phyloP scores from a whole-genome alignment of 192 early-diverging fungal species.

The Paraglomus occultum region DNA sequence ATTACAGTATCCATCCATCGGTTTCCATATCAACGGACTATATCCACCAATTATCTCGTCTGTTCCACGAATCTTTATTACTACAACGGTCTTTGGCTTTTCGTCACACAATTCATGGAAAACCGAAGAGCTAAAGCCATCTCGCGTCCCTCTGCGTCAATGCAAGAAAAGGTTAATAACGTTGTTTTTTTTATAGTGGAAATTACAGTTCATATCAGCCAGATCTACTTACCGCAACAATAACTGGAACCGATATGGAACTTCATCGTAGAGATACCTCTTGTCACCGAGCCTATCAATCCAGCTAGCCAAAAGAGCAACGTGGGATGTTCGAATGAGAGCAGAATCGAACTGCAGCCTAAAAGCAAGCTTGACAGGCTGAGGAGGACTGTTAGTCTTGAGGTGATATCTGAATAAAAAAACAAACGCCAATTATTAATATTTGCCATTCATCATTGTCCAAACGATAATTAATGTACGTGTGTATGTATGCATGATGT shows the following conservation, averaged over 20 bases:
- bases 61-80: slow-evolving; percentile 14
- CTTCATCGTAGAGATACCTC: slow-evolving; percentile 20
- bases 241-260: slow-evolving; percentile 18
- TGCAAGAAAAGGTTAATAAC: too few species aligned
- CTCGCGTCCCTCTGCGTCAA: slow-evolving; percentile 14
- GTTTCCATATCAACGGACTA: slow-evolving; percentile 8
- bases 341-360: slow-evolving; percentile 22
- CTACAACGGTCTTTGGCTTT: slow-evolving; percentile 5
- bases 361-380: slow-evolving; percentile 9
- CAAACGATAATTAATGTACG: too few species aligned
- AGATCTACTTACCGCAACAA: neutral
- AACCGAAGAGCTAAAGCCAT: slow-evolving; percentile 17
- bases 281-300: slow-evolving; percentile 25
- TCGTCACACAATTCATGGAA: slow-evolving; percentile 25
- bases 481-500: too few species aligned
- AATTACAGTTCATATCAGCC: too few species aligned
- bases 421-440: too few species aligned
- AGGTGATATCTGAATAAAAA: slow-evolving; percentile 1
- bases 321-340: slow-evolving; percentile 9
- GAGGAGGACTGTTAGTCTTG: neutral
- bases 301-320: slow-evolving; percentile 16
- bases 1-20: slow-evolving; percentile 23
- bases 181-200: too few species aligned
- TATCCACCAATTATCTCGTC: slow-evolving; percentile 24
- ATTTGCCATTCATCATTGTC: too few species aligned